Conservation (phyloP, 2,329 filamentous ascomycete genomes). For the Fusarium nematophilum region DNA sequence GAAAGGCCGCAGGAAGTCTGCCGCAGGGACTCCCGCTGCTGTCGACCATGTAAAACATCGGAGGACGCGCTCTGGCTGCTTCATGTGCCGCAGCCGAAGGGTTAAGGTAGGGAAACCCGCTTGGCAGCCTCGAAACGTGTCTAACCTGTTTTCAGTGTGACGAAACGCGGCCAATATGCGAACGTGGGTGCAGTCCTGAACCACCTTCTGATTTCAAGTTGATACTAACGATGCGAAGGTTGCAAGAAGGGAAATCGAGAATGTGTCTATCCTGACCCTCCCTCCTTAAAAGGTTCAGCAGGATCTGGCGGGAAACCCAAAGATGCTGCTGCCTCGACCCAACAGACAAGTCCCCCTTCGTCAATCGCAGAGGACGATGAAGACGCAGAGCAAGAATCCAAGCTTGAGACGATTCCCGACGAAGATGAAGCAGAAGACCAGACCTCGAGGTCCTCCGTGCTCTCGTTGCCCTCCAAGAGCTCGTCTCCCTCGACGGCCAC, state of each 20-base stretch:
- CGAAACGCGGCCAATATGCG: constrained; percentile 87
- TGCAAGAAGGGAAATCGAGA: constrained; percentile 93
- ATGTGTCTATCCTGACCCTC: constrained; percentile 86
- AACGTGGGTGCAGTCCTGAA: constrained; percentile 63
- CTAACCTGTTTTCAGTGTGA: constrained; percentile 74
- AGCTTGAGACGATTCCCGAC: constrained; percentile 65
- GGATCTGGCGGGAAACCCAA: constrained; percentile 47
- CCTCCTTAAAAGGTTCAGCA: constrained; percentile 55
- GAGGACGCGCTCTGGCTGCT: constrained; percentile 93
- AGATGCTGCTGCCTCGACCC: constrained; percentile 51
- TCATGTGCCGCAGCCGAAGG: constrained; percentile 86
- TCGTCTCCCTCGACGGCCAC: constrained; percentile 65
- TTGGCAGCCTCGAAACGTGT: background rate
- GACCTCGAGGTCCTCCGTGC: constrained; percentile 24
- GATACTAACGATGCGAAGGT: constrained; percentile 60
- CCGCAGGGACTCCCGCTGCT: constrained; percentile 55
- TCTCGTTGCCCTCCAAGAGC: constrained; percentile 55
- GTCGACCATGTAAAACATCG: constrained; percentile 86
- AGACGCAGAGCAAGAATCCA: constrained; percentile 54
- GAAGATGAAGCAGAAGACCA: constrained; percentile 61
- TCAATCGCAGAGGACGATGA: constrained; percentile 65
- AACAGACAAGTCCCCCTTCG: constrained; percentile 63
- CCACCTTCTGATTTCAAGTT: background rate
- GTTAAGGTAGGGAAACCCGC: constrained; percentile 71
- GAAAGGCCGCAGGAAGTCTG: constrained; percentile 63